Evolutionary conservation across 1,139 yeast genomes (phyloP).

Genomic region (Pichia sp.): DNA sequence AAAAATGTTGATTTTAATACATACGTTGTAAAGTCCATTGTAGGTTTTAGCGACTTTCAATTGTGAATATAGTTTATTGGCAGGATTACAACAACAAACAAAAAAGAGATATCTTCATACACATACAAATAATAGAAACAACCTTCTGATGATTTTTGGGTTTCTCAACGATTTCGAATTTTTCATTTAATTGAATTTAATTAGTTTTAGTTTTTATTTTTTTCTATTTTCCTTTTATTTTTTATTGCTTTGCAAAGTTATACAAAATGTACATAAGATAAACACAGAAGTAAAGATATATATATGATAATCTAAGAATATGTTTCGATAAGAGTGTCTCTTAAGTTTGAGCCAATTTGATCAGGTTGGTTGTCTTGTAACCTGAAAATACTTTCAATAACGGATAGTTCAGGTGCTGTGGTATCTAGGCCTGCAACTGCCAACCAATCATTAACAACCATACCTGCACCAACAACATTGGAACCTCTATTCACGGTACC

Average conservation of each 20-base stretch:
- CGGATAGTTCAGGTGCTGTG: slow-evolving; percentile 97
- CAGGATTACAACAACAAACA: background rate
- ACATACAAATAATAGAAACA: background rate
- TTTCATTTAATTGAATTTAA: background rate
- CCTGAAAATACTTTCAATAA: slow-evolving; percentile 91
- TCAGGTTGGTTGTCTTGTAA: slow-evolving; percentile 86
- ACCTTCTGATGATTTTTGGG: background rate
- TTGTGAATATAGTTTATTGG: background rate
- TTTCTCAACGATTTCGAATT: background rate
- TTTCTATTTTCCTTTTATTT: background rate
- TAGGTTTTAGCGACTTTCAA: background rate
- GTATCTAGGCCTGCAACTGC: slow-evolving; percentile 97
- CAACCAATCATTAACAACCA: slow-evolving; percentile 97
- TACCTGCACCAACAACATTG: slow-evolving; percentile 95
- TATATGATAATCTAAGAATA: slow-evolving; percentile 36
- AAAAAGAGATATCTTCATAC: background rate
- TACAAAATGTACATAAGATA: background rate
- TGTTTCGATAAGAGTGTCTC: slow-evolving; percentile 88
- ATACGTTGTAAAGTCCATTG: slow-evolving; percentile 21
- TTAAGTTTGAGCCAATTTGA: slow-evolving; percentile 71
- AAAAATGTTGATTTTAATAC: slow-evolving; percentile 3
- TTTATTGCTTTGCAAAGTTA: background rate
- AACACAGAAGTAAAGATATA: background rate
- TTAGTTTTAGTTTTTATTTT: background rate
- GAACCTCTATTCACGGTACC: slow-evolving; percentile 99